A percentile compares a stretch with the other conserved stretches of the same genome.
phyloP scores from a whole-genome alignment of 495 filamentous ascomycete species.

The Sporormia fimetaria region DNA sequence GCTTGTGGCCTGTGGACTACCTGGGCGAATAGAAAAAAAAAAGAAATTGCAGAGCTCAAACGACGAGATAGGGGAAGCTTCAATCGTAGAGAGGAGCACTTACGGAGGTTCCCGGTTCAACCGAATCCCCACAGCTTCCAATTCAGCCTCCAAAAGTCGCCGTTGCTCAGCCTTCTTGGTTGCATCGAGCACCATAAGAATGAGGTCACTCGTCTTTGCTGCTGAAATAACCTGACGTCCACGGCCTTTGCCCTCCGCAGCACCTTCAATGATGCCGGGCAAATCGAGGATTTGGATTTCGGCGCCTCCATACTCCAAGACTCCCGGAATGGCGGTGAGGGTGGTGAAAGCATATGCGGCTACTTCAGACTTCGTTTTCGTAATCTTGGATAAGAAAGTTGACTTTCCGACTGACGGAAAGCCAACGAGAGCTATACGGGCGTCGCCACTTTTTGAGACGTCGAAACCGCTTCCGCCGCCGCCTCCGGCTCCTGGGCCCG shows the following conservation, averaged over 20 bases:
- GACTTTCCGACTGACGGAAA: slow-evolving; percentile 99
- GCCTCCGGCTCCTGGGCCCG: slow-evolving; percentile 60
- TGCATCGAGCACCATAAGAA: slow-evolving; percentile 94
- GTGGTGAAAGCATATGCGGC: slow-evolving; percentile 98
- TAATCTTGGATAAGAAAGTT: slow-evolving; percentile 97
- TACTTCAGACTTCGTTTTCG: slow-evolving; percentile 93
- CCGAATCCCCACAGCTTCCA: slow-evolving; percentile 93
- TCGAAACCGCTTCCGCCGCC: slow-evolving; percentile 80
- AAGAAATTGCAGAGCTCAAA: too few relatives aligned
- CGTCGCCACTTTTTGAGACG: slow-evolving; percentile 93
- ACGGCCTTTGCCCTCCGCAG: slow-evolving; percentile 89
- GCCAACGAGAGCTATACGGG: slow-evolving; percentile 91
- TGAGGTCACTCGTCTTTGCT: slow-evolving; percentile 95
- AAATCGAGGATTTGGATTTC: slow-evolving; percentile 98
- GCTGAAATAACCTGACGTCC: slow-evolving; percentile 96
- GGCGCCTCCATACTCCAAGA: slow-evolving; percentile 94
- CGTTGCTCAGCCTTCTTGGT: slow-evolving; percentile 95
- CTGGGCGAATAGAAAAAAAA: too few relatives aligned
- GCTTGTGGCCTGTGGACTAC: too few relatives aligned
- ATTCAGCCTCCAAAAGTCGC: slow-evolving; percentile 75
- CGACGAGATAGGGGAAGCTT: too few relatives aligned
- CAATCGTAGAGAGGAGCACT: slow-evolving; percentile 28
- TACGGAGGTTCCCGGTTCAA: slow-evolving; percentile 88
- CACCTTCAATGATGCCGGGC: slow-evolving; percentile 97
- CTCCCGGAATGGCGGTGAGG: slow-evolving; percentile 92